Evolutionary conservation across 345 rosid species (phyloP), one percentile per base, ranked within the genome.

Genomic region (Toxicodendron radicans): DNA sequence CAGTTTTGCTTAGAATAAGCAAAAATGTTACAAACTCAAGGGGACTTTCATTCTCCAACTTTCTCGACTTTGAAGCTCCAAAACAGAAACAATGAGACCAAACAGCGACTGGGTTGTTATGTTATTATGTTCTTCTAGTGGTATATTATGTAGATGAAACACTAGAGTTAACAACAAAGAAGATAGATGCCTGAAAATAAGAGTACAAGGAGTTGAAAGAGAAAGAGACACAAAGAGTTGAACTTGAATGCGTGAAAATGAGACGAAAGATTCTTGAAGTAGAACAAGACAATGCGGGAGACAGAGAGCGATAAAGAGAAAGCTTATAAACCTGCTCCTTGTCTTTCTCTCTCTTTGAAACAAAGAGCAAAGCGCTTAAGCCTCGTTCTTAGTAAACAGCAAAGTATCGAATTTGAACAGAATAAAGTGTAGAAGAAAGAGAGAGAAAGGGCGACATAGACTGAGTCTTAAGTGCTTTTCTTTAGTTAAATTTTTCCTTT

Each of bases 211-310:
- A 69, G 59, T 52, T 62, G 78, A 75, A 53, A 76, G 75, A 75
- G 70, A 74, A 59, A 75, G 80, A 74, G 72, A 82, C 74, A 84
- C 76, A 75, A 73, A 52, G 41, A 62, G 75, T 88, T 87, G 79
- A 87, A 85, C 85, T 88, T 87, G 79, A 87, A 85, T 86, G 89
- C 84, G 85, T 80, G 86, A 88, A 84, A 90, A 85, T 81, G 89
- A 86, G 91, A 83, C 59, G 85, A 80, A 85, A 83, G 87, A 89
- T 90, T 88, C 91, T 84, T 88, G 86, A 83, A 88, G 85, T 75
- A 86, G 84, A 86, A 83, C 85, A 81, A 89, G 95, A 89, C 92
- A 91, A 89, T 88, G 95, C 68, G 81, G 91, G 78, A 86, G 89
- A 83, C 84, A 54, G 48, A 72, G 41, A 75, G 72, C 68, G 68